Base-by-base conservation (phyloP, 768 basidiomycete species). In the Lentinula sp. region DNA sequence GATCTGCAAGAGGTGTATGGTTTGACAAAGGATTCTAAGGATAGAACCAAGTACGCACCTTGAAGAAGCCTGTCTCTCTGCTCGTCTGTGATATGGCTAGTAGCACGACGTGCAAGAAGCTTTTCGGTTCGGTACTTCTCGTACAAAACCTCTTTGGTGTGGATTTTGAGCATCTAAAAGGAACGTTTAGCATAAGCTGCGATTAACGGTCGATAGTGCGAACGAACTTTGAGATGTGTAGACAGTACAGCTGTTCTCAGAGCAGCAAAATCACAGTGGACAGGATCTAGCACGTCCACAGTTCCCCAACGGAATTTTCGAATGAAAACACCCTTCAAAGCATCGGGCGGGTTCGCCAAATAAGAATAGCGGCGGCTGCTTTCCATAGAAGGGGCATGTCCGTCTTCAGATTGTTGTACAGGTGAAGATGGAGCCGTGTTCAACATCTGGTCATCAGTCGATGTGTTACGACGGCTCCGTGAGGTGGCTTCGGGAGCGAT, bases 81-180 rank as follows among this genome's bases (percentile, higher is more conserved):
- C 65, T 86, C 87, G 56, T 90, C 87, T 57, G 86, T 84, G 66
- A 93, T 91, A 64, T 85, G 82, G 66, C 82, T 81, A 21, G 92
- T 93, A 21, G 89, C 92, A 64, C 93, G 88, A 65, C 91, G 83
- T 49, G 90, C 91, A 18, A 95, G 84, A 60, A 95, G 82, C 74
- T 93, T 93, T 77, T 94, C 93, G 1, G 92, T 95, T 69, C 95
- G 81, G 73, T 88, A 98, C 67, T 87, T 88, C 78, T 98, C 95
- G 71, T 98, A 98, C 73, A 95, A 74, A 60, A 93, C 90, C 71
- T 96, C 91, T 66, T 87, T 87, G 35, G 94, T 95, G 61, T 85
- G 86, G 49, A 78, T 83, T 75, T 92, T 93, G 62, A 96, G 79
- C 67, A 89, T 79, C 91, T 94, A 69, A 23, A 15, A 42, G 1